A percentile compares a stretch with the other conserved stretches of the same genome.
phyloP scores from a whole-genome alignment of 2,329 filamentous ascomycete species.

The Cucurbitaria berberidis region DNA sequence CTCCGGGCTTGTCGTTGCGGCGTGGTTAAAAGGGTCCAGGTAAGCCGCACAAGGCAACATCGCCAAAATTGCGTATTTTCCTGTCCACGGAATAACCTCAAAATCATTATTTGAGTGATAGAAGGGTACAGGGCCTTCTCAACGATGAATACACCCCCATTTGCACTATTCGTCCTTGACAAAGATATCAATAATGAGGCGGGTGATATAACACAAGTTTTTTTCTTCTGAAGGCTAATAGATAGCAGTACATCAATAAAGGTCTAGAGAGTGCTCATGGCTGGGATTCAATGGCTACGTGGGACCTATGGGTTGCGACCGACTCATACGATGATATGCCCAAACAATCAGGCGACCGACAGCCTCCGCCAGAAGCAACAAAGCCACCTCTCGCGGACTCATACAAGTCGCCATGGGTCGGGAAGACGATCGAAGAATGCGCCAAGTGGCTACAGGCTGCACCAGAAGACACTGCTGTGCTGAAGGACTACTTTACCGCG shows the following conservation, averaged over 20 bases:
- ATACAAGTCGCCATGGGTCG: constrained; percentile 11
- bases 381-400: constrained; percentile 7
- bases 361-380: constrained; percentile 3
- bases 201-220: neutral
- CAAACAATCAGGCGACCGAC: neutral
- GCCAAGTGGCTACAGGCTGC: constrained; percentile 12
- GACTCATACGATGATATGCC: constrained; percentile 12
- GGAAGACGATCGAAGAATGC: constrained; percentile 14
- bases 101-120: no score
- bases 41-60: neutral
- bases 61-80: no score
- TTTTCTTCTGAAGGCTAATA: no score
- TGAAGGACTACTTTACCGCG: constrained; percentile 4
- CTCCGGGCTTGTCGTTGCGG: no score
- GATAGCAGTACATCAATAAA: constrained; percentile 8
- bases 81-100: no score
- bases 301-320: constrained; percentile 15
- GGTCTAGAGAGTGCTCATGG: constrained; percentile 3
- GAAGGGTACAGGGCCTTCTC: no score
- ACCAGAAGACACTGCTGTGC: constrained; percentile 1
- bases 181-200: constrained; percentile 11
- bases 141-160: constrained; percentile 4
- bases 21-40: no score
- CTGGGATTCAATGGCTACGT: neutral
- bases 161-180: constrained; percentile 14